phyloP scores from a whole-genome alignment of 805 yeast genomes.

The Maudiozyma bulderi region DNA sequence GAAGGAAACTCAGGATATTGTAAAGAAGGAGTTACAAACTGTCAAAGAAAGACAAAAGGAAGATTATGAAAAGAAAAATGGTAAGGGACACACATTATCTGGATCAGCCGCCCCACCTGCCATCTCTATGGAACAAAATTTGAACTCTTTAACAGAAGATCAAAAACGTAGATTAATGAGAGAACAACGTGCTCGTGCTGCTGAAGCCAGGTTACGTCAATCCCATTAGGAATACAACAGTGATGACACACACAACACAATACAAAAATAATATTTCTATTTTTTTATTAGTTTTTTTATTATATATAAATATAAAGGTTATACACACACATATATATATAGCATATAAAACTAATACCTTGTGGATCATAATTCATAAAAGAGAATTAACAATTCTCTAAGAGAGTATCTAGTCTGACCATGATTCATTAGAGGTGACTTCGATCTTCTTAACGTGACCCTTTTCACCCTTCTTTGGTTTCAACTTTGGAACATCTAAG shows the following conservation, averaged over 20 bases:
- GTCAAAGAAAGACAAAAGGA: slow-evolving; percentile 21
- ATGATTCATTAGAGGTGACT: slow-evolving; percentile 23
- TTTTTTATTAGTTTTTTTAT: too few species aligned
- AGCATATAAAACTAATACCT: neutral
- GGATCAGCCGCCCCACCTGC: slow-evolving; percentile 7
- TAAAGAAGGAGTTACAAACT: slow-evolving; percentile 18
- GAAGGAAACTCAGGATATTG: slow-evolving; percentile 30
- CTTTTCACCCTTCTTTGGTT: slow-evolving; percentile 16
- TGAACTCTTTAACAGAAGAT: slow-evolving; percentile 58
- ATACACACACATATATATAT: too few species aligned
- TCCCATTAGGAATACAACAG: neutral
- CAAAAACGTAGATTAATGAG: slow-evolving; percentile 76
- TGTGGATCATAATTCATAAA: neutral
- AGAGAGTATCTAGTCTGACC: slow-evolving; percentile 1
- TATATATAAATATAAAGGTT: too few species aligned
- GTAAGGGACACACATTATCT: slow-evolving; percentile 31
- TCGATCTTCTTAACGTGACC: slow-evolving; percentile 22
- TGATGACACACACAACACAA: too few species aligned
- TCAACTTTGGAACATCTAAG: slow-evolving; percentile 34
- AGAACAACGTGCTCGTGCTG: slow-evolving; percentile 93
- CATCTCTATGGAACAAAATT: slow-evolving; percentile 30
- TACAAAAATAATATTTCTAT: neutral
- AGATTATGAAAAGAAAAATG: slow-evolving; percentile 18
- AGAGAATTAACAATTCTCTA: too few species aligned
- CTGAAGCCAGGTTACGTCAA: slow-evolving; percentile 62